Conservation (phyloP, 768 basidiomycete species). For the Pleurotus djamor region DNA sequence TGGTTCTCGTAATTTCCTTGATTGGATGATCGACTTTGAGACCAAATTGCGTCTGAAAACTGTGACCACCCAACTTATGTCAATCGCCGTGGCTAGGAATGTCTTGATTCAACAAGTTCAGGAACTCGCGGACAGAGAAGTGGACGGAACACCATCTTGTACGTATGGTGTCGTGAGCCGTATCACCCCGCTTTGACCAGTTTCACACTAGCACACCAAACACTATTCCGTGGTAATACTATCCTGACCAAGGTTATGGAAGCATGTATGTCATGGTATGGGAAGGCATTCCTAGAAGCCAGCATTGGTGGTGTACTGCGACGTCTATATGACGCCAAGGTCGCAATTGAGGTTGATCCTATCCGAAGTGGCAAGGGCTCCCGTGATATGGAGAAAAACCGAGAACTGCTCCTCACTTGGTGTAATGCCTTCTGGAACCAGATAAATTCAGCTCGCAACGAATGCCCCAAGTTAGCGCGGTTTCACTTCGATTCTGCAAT, state of each 20-base stretch:
- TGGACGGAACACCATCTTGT: conserved; percentile 69
- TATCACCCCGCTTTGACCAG: not conserved
- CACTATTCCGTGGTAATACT: conserved; percentile 70
- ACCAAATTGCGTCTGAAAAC: conserved; percentile 64
- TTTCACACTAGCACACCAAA: conserved; percentile 59
- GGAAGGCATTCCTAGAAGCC: conserved; percentile 75
- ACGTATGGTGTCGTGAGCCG: conserved; percentile 19
- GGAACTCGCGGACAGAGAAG: conserved; percentile 67
- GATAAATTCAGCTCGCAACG: conserved; percentile 69
- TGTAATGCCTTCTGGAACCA: conserved; percentile 78
- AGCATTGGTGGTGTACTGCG: conserved; percentile 74
- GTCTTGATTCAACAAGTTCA: conserved; percentile 66
- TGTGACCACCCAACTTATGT: conserved; percentile 57
- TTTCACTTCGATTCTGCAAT: not conserved
- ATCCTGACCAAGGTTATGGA: conserved; percentile 76
- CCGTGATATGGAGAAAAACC: conserved; percentile 65
- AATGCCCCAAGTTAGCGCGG: conserved; percentile 65
- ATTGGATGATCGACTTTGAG: conserved; percentile 75
- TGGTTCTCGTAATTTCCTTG: conserved; percentile 61
- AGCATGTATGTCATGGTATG: conserved; percentile 78
- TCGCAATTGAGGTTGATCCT: conserved; percentile 84
- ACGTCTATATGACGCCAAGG: conserved; percentile 65
- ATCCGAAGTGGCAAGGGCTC: conserved; percentile 56
- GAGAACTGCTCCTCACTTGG: conserved; percentile 73
- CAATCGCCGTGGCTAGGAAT: conserved; percentile 68